Conservation (phyloP, 768 basidiomycete species). For the Mycena chlorophos region DNA sequence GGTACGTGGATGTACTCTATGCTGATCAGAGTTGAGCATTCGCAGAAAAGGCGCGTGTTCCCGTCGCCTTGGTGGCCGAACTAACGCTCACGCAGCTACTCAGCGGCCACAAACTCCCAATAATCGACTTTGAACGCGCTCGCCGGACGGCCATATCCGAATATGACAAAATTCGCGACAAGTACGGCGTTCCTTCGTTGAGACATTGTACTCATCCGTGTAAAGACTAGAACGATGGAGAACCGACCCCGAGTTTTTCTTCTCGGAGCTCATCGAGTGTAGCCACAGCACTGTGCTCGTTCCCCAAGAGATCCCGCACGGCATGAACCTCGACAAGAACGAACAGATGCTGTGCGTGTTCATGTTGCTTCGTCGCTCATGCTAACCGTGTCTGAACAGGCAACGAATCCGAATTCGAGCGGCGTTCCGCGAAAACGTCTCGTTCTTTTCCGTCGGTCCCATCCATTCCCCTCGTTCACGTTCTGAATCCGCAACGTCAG, state of each 20-base stretch:
- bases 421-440: background rate
- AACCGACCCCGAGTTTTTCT: background rate
- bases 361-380: too few relatives aligned
- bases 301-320: background rate
- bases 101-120: background rate
- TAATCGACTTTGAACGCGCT: background rate
- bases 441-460: constrained; percentile 1
- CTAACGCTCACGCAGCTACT: background rate
- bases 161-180: background rate
- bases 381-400: background rate
- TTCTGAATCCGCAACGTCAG: background rate
- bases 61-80: background rate
- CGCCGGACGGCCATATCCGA: background rate
- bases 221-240: background rate
- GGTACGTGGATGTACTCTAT: too few relatives aligned
- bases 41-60: too few relatives aligned
- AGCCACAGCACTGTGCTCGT: constrained; percentile 1
- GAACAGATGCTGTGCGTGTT: too few relatives aligned
- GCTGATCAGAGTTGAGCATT: too few relatives aligned
- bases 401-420: background rate
- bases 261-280: background rate
- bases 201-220: too few relatives aligned
- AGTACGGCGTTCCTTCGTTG: too few relatives aligned
- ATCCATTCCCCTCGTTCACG: background rate
- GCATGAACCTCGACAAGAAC: background rate